Evolutionary conservation across 2,329 filamentous ascomycete species (phyloP).

Genomic region (Aspergillus fumigatus): DNA sequence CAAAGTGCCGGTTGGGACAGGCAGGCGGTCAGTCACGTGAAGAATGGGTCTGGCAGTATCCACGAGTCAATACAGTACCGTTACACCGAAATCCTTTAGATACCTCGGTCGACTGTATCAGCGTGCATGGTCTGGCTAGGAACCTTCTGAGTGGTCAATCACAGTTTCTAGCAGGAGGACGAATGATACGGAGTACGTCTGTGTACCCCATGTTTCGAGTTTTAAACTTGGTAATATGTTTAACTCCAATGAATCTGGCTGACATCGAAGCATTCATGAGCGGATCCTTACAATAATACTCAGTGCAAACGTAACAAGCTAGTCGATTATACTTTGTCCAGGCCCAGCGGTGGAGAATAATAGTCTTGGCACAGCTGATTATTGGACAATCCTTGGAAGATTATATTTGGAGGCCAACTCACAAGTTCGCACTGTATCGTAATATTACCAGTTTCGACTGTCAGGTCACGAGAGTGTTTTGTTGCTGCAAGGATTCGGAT

Average conservation of each 20-base stretch:
- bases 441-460: constrained; percentile 2
- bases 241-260: not conserved
- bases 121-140: not conserved
- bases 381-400: constrained; percentile 14
- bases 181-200: not conserved
- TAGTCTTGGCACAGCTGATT: constrained; percentile 11
- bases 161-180: not conserved
- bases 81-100: not conserved
- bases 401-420: constrained; percentile 14
- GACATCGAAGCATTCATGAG: no score
- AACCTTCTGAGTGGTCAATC: not conserved
- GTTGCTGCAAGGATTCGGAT: not conserved
- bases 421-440: constrained; percentile 11
- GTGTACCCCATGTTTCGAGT: not conserved
- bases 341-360: constrained; percentile 14
- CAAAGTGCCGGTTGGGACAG: constrained; percentile 27
- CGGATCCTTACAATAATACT: not conserved
- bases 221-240: not conserved
- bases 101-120: not conserved
- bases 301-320: not conserved
- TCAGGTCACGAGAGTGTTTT: no score
- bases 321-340: constrained; percentile 14
- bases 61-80: not conserved
- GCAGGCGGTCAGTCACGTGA: constrained; percentile 30
- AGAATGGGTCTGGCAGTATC: not conserved